A percentile compares a stretch with the other conserved stretches of the same genome.
Evolutionary conservation across 2,329 filamentous ascomycete genomes (phyloP).

Genomic region (Pseudogymnoascus sp.): DNA sequence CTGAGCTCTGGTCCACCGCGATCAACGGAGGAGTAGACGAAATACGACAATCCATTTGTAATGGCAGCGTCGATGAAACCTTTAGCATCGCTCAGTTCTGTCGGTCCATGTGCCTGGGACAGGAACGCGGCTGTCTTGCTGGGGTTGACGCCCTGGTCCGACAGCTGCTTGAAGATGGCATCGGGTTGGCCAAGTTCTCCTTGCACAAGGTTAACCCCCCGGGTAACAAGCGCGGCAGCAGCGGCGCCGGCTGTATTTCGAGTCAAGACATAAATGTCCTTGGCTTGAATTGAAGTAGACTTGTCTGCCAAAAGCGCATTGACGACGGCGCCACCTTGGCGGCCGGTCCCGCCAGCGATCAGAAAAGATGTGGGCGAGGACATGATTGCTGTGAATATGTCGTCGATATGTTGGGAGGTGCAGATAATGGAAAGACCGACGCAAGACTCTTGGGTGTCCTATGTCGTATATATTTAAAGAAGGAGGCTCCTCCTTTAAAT

Average conservation of each 20-base stretch:
- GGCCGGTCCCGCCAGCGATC: slow-evolving; percentile 41
- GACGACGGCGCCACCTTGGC: slow-evolving; percentile 40
- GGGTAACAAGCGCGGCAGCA: slow-evolving; percentile 40
- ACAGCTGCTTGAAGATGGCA: slow-evolving; percentile 38
- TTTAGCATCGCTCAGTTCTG: slow-evolving; percentile 43
- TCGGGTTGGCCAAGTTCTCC: slow-evolving; percentile 48
- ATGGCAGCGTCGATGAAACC: slow-evolving; percentile 44
- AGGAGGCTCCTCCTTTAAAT: neutral
- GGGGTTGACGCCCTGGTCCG: slow-evolving; percentile 39
- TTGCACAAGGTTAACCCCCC: slow-evolving; percentile 45
- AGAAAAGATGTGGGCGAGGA: slow-evolving; percentile 21
- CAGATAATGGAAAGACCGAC: neutral
- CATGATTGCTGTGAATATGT: neutral
- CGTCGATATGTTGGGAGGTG: neutral
- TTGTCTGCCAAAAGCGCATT: slow-evolving; percentile 32
- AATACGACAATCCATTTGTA: slow-evolving; percentile 42
- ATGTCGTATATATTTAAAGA: neutral
- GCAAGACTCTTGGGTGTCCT: neutral
- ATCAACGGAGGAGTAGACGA: slow-evolving; percentile 52
- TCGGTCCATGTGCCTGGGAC: slow-evolving; percentile 24
- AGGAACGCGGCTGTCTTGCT: slow-evolving; percentile 45
- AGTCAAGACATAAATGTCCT: slow-evolving; percentile 52
- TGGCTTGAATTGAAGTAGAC: slow-evolving; percentile 20
- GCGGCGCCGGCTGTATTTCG: slow-evolving; percentile 41
- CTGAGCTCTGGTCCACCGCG: slow-evolving; percentile 41